A percentile compares a stretch with the other conserved stretches of the same genome.
Conservation (phyloP, 192 early-diverging fungal species). For the Coemansia reversa region DNA sequence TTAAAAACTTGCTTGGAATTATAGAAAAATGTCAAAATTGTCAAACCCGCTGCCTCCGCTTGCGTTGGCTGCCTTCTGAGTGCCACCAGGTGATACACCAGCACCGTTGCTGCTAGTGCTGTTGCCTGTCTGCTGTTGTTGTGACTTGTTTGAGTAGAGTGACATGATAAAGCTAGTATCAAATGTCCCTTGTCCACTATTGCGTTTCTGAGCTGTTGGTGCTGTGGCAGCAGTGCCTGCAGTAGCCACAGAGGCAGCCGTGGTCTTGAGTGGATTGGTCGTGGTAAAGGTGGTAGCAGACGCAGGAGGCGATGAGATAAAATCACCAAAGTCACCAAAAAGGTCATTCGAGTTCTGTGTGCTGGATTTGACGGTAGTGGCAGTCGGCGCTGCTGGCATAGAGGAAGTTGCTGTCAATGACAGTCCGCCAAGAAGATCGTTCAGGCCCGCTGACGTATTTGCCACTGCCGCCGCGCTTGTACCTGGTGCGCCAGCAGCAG, state of each 20-base stretch:
- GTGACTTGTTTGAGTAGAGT: slow-evolving; percentile 35
- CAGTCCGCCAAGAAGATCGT: slow-evolving; percentile 36
- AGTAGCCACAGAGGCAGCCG: slow-evolving; percentile 11
- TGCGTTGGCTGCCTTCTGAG: background rate
- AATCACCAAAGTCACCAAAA: slow-evolving; percentile 57
- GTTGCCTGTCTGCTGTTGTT: background rate
- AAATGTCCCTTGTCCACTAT: slow-evolving; percentile 29
- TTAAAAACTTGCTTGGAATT: too few species aligned
- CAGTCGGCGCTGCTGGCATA: slow-evolving; percentile 10
- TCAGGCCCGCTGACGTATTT: slow-evolving; percentile 1
- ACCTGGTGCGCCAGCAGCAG: background rate
- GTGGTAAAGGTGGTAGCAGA: background rate
- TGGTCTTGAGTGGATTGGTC: background rate
- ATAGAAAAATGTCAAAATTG: too few species aligned
- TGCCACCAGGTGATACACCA: slow-evolving; percentile 6
- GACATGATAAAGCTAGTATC: slow-evolving; percentile 56
- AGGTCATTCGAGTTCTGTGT: slow-evolving; percentile 27
- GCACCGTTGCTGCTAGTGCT: slow-evolving; percentile 11
- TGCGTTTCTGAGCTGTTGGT: slow-evolving; percentile 10
- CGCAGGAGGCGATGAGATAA: slow-evolving; percentile 30
- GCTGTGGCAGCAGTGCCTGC: slow-evolving; percentile 12
- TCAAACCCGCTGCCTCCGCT: background rate
- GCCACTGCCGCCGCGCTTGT: slow-evolving; percentile 9
- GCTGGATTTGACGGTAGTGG: background rate
- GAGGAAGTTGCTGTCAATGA: slow-evolving; percentile 20